phyloP scores from a whole-genome alignment of 441 rosid genomes.

The Syzygium malaccense region DNA sequence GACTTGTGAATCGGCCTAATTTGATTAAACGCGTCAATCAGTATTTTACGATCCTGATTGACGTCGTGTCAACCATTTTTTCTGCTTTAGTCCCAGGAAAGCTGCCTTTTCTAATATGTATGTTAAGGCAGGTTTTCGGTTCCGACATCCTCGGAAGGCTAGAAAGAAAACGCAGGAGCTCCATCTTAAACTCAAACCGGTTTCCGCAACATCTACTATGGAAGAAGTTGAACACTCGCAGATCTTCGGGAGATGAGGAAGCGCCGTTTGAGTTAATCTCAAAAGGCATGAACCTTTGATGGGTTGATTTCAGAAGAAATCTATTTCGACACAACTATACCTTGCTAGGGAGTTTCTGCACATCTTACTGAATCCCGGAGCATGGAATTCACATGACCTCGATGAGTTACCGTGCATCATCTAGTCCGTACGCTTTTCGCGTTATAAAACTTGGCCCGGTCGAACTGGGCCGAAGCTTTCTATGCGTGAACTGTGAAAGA shows the following conservation, averaged over 20 bases:
- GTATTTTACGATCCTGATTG: fast-evolving
- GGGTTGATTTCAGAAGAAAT: neutral
- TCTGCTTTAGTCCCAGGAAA: neutral
- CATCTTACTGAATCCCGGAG: neutral
- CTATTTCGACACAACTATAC: neutral
- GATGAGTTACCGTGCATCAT: neutral
- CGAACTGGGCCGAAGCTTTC: neutral
- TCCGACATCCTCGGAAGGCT: neutral
- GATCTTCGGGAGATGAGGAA: neutral
- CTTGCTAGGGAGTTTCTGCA: neutral
- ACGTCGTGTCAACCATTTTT: neutral
- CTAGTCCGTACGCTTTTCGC: neutral
- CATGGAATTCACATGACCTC: neutral
- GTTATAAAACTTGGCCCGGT: neutral
- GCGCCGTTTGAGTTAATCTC: neutral
- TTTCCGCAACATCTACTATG: neutral
- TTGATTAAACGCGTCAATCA: neutral
- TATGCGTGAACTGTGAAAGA: neutral
- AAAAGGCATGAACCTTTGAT: neutral
- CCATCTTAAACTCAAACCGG: neutral
- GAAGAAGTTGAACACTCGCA: neutral
- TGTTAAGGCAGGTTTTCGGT: neutral
- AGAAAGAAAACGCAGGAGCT: neutral
- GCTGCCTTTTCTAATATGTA: neutral
- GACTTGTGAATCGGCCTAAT: fast-evolving